phyloP scores from a whole-genome alignment of 2,329 filamentous ascomycete genomes.

The Penicillium sp. region DNA sequence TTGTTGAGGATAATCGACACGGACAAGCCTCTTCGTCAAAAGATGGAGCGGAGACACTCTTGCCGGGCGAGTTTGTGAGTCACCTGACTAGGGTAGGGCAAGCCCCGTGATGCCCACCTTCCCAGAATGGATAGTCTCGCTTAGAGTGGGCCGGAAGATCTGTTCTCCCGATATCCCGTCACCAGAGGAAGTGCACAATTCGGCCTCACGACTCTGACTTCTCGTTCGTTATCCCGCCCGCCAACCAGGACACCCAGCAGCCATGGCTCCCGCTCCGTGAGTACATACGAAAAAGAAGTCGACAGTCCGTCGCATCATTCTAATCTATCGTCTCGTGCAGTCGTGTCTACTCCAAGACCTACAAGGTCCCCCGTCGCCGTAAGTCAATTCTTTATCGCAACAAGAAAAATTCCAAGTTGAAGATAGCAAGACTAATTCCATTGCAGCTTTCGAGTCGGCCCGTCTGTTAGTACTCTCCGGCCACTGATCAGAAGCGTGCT shows the following conservation, averaged over 20 bases:
- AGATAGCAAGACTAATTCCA: slow-evolving; percentile 42
- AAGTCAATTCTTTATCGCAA: slow-evolving; percentile 41
- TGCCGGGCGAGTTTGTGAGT: slow-evolving; percentile 8
- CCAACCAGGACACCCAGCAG: slow-evolving; percentile 45
- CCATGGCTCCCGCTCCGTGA: slow-evolving; percentile 49
- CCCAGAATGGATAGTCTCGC: not conserved
- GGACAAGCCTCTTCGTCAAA: slow-evolving; percentile 18
- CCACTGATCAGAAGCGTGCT: slow-evolving; percentile 98
- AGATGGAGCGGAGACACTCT: slow-evolving; percentile 11
- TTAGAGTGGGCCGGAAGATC: too few species aligned
- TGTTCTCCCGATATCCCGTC: too few species aligned
- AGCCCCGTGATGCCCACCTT: not conserved
- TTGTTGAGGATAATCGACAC: slow-evolving; percentile 44
- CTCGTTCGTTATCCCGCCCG: too few species aligned
- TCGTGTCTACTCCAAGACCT: slow-evolving; percentile 96
- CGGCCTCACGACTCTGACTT: too few species aligned
- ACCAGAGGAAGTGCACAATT: too few species aligned
- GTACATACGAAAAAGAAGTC: slow-evolving; percentile 36
- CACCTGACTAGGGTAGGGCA: not conserved
- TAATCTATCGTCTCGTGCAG: slow-evolving; percentile 37
- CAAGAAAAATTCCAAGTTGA: not conserved
- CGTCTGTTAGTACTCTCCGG: slow-evolving; percentile 94
- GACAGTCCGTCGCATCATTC: slow-evolving; percentile 40
- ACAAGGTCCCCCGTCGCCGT: slow-evolving; percentile 94
- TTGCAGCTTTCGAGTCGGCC: slow-evolving; percentile 89